Conservation (phyloP, 805 yeast genomes). For the Candida chilensis region DNA sequence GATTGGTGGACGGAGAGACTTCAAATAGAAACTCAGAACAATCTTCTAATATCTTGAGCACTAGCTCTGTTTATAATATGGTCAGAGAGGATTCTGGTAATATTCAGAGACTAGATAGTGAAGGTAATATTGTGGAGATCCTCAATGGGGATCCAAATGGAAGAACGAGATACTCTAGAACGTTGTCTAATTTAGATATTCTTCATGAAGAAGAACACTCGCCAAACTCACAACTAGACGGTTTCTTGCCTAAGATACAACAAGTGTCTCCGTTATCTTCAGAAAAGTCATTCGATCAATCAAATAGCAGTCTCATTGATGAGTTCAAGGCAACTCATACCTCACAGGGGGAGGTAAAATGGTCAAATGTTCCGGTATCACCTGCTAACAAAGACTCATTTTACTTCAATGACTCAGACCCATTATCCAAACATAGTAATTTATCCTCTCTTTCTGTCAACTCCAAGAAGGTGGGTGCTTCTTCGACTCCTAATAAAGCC, state of each 20-base stretch:
- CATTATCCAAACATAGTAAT: too few relatives aligned
- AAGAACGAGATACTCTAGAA: conserved; percentile 1
- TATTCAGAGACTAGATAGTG: conserved; percentile 33
- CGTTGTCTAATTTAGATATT: conserved; percentile 10
- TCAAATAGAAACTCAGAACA: conserved; percentile 16
- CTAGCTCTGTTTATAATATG: conserved; percentile 12
- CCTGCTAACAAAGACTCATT: too few relatives aligned
- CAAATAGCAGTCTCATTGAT: conserved; percentile 11
- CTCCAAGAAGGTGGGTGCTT: background rate
- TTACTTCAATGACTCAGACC: too few relatives aligned
- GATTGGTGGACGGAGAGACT: conserved; percentile 54
- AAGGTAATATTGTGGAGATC: conserved; percentile 27
- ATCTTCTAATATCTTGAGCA: conserved; percentile 13
- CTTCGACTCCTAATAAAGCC: conserved; percentile 13
- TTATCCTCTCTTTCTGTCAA: conserved; percentile 12
- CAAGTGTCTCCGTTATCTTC: too few relatives aligned
- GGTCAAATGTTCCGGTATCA: too few relatives aligned
- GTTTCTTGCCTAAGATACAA: conserved; percentile 1
- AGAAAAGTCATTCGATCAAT: conserved; percentile 4
- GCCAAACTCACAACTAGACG: background rate
- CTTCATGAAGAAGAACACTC: conserved; percentile 15
- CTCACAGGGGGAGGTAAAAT: conserved; percentile 18
- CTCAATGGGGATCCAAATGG: too few relatives aligned
- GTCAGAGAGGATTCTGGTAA: conserved; percentile 22
- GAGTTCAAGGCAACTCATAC: conserved; percentile 18